Evolutionary conservation across 2,329 filamentous ascomycete species (phyloP).

Genomic region (Colletotrichum sp.): DNA sequence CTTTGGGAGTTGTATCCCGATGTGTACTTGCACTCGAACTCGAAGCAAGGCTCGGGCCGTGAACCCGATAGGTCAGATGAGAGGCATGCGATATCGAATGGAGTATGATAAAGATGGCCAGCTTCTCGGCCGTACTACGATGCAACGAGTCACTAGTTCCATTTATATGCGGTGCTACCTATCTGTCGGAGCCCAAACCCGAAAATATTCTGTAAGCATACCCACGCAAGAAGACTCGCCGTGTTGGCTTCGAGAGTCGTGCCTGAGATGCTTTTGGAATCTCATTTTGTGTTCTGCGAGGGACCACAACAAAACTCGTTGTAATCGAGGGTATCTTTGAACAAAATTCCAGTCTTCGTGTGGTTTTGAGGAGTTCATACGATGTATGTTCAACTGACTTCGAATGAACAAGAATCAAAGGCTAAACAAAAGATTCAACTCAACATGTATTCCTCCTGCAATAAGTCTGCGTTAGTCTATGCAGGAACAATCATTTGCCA

Average conservation of each 20-base stretch:
- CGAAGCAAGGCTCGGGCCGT: background rate
- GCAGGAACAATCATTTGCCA: background rate
- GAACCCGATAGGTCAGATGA: background rate
- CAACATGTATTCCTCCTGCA: background rate
- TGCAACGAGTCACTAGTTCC: background rate
- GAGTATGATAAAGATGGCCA: background rate
- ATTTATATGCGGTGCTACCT: background rate
- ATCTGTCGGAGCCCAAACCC: background rate
- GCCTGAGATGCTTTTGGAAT: too few relatives aligned
- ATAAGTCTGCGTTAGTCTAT: background rate
- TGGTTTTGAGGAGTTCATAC: too few relatives aligned
- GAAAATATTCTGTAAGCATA: background rate
- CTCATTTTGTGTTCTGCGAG: too few relatives aligned
- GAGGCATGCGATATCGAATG: background rate
- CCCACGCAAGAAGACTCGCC: background rate
- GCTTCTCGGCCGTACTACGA: background rate
- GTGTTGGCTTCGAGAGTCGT: too few relatives aligned
- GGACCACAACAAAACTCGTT: too few relatives aligned
- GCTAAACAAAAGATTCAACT: too few relatives aligned
- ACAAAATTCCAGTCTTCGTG: too few relatives aligned
- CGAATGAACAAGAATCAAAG: too few relatives aligned
- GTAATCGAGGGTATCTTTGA: too few relatives aligned
- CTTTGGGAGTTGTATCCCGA: rapidly evolving
- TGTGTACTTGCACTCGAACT: background rate
- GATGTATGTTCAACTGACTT: too few relatives aligned